Percentiles rank a stretch among this genome's conserved stretches.
Evolutionary conservation across 2,329 filamentous ascomycete genomes (phyloP).

Genomic region (Orbilia brochopaga): DNA sequence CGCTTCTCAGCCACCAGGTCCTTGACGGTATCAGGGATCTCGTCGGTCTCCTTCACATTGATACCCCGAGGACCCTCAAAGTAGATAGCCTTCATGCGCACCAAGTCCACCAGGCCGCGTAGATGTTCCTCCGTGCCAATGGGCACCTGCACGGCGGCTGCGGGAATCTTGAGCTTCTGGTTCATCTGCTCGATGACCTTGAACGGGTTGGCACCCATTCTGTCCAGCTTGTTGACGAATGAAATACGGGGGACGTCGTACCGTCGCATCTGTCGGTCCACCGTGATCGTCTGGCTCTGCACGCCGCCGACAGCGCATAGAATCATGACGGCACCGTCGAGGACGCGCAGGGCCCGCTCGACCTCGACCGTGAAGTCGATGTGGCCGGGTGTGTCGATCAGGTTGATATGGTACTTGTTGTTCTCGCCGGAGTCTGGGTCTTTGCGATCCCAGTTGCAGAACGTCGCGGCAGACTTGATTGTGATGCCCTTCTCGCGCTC

Average conservation of each 20-base stretch:
- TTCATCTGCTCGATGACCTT: slow-evolving; percentile 98
- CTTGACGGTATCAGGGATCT: slow-evolving; percentile 79
- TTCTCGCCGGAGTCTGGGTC: slow-evolving; percentile 73
- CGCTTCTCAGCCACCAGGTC: slow-evolving; percentile 81
- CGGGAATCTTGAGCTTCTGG: slow-evolving; percentile 88
- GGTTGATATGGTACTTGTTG: slow-evolving; percentile 92
- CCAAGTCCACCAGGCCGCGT: slow-evolving; percentile 87
- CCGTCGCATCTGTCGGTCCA: slow-evolving; percentile 97
- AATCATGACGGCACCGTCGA: slow-evolving; percentile 98
- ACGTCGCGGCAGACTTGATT: slow-evolving; percentile 96
- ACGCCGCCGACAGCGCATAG: slow-evolving; percentile 96
- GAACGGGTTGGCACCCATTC: slow-evolving; percentile 97
- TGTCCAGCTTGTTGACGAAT: slow-evolving; percentile 99
- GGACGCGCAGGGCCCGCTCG: slow-evolving; percentile 88
- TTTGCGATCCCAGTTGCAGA: slow-evolving; percentile 93
- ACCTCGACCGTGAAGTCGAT: slow-evolving; percentile 99
- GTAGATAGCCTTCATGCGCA: slow-evolving; percentile 91
- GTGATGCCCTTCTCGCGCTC: slow-evolving; percentile 99
- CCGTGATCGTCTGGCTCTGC: slow-evolving; percentile 88
- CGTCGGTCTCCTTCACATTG: slow-evolving; percentile 74
- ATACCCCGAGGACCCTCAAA: slow-evolving; percentile 85
- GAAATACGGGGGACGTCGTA: slow-evolving; percentile 96
- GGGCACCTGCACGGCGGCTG: slow-evolving; percentile 90
- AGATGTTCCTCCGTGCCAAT: slow-evolving; percentile 93
- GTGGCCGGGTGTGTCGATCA: slow-evolving; percentile 98